A percentile compares a stretch with the other conserved stretches of the same genome.
Evolutionary conservation across 1,284 basidiomycete species (phyloP).

Genomic region (Moesziomyces aphidis): DNA sequence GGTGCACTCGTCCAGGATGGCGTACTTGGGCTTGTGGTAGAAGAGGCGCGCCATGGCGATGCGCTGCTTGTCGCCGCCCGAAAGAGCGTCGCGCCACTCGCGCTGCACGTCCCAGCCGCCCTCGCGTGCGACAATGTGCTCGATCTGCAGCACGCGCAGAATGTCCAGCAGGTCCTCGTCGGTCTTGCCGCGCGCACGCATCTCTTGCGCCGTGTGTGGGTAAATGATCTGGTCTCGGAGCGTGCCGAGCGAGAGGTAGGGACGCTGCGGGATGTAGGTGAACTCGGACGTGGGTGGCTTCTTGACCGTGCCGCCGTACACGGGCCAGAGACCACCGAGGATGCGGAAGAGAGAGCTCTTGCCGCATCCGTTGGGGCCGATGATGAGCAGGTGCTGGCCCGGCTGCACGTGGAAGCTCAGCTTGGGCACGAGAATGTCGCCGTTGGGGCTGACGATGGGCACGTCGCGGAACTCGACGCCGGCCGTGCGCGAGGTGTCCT

Average conservation of each 20-base stretch:
- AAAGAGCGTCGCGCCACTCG: slow-evolving; percentile 93
- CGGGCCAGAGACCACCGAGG: slow-evolving; percentile 95
- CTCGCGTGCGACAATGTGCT: slow-evolving; percentile 89
- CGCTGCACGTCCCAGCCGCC: slow-evolving; percentile 90
- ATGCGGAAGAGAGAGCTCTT: slow-evolving; percentile 82
- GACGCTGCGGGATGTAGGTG: slow-evolving; percentile 94
- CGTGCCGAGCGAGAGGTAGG: slow-evolving; percentile 91
- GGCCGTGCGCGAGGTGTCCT: slow-evolving; percentile 43
- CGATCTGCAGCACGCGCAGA: slow-evolving; percentile 85
- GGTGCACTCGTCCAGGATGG: slow-evolving; percentile 95
- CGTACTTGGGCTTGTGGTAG: slow-evolving; percentile 96
- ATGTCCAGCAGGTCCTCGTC: slow-evolving; percentile 83
- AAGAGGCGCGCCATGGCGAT: slow-evolving; percentile 97
- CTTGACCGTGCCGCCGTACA: slow-evolving; percentile 92
- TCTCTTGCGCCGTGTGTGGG: slow-evolving; percentile 78
- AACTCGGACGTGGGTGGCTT: slow-evolving; percentile 91
- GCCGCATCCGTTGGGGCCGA: slow-evolving; percentile 77
- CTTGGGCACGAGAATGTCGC: slow-evolving; percentile 82
- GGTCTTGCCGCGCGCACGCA: slow-evolving; percentile 61
- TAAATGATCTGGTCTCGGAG: slow-evolving; percentile 87
- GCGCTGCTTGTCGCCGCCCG: slow-evolving; percentile 79
- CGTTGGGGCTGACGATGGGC: slow-evolving; percentile 95
- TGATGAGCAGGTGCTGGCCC: slow-evolving; percentile 75
- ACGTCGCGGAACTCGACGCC: slow-evolving; percentile 92
- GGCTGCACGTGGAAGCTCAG: slow-evolving; percentile 90